Evolutionary conservation across 106 monocot species (phyloP).

Genomic region (Platanthera guangdongensis): DNA sequence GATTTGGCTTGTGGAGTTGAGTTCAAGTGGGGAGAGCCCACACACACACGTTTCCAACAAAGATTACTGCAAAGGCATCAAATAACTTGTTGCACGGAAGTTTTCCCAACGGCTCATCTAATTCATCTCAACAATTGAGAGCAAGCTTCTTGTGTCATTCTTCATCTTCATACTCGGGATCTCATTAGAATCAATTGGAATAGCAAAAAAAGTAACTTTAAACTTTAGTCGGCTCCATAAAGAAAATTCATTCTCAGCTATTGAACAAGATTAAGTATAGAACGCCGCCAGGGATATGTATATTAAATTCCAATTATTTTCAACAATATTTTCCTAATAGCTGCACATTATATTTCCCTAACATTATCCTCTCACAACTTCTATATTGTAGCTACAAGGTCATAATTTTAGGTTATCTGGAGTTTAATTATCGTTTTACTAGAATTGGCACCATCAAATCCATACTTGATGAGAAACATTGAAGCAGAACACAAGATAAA

Average conservation of each 20-base stretch:
- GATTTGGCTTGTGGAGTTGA: no score
- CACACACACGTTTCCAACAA: no score
- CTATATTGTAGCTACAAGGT: background rate
- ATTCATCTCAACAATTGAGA: background rate
- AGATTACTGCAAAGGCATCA: background rate
- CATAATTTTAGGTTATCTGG: background rate
- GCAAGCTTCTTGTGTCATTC: background rate
- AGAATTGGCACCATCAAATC: background rate
- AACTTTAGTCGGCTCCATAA: background rate
- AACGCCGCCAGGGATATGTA: background rate
- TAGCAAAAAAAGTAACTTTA: background rate
- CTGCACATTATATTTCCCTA: background rate
- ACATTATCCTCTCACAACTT: background rate
- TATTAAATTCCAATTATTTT: background rate
- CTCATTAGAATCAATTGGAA: background rate
- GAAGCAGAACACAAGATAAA: background rate
- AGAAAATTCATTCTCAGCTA: background rate
- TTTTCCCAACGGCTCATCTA: background rate
- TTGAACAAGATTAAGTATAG: background rate
- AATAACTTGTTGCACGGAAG: background rate
- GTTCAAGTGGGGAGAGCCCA: no score
- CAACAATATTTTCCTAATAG: background rate
- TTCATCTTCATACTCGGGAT: background rate
- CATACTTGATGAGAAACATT: constrained; percentile 1
- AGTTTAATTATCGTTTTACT: background rate